Evolutionary conservation across 2,329 filamentous ascomycete species (phyloP).

Genomic region (Colletotrichum horii): DNA sequence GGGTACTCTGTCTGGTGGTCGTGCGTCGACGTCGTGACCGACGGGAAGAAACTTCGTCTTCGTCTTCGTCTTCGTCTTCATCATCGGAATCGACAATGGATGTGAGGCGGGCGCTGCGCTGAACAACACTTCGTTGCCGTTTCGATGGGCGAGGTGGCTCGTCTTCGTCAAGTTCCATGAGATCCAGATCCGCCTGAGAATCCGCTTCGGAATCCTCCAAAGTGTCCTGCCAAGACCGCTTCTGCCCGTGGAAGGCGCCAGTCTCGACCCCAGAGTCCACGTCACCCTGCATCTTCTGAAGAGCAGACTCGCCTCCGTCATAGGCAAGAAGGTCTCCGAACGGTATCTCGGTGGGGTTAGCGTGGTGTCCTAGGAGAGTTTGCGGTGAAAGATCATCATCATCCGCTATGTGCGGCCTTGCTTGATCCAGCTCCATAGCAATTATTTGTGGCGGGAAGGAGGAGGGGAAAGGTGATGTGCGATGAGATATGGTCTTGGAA

Average conservation of each 20-base stretch:
- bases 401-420: not conserved
- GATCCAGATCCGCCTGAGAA: not conserved
- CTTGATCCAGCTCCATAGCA: not conserved
- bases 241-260: not conserved
- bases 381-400: not conserved
- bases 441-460: not conserved
- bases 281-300: not conserved
- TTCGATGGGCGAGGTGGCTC: not conserved
- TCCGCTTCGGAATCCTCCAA: not conserved
- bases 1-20: not conserved
- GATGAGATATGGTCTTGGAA: not conserved
- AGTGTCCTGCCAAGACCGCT: not conserved
- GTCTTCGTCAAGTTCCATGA: constrained; percentile 6
- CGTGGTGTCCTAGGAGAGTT: not conserved
- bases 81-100: not conserved
- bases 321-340: constrained; percentile 3
- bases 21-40: constrained; percentile 9
- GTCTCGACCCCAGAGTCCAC: not conserved
- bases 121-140: not conserved
- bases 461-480: not conserved
- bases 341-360: not conserved
- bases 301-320: constrained; percentile 2
- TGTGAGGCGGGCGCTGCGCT: not conserved
- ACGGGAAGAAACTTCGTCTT: not conserved
- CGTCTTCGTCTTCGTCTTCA: not conserved